Conservation (phyloP, 352 stramenopile genomes). For the Pilasporangium apinafurcum region DNA sequence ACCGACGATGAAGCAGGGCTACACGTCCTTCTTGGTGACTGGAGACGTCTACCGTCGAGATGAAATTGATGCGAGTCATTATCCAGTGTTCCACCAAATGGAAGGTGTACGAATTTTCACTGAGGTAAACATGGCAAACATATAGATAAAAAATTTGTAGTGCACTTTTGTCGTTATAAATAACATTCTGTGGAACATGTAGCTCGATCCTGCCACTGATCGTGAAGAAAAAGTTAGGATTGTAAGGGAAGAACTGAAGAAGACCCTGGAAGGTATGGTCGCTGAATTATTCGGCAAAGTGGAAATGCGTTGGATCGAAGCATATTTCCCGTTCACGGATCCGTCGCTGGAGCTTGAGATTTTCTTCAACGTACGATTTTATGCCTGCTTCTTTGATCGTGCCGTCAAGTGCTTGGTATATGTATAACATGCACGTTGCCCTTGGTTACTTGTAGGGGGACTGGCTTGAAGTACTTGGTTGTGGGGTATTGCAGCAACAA, state of each 20-base stretch:
- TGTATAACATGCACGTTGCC: neutral
- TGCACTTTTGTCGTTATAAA: too few relatives aligned
- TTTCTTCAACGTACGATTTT: constrained; percentile 83
- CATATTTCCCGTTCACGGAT: constrained; percentile 99
- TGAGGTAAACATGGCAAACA: constrained; percentile 31
- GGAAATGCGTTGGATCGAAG: constrained; percentile 97
- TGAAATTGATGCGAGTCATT: constrained; percentile 98
- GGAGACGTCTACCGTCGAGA: constrained; percentile 98
- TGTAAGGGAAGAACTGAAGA: constrained; percentile 94
- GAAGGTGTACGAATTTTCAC: constrained; percentile 96
- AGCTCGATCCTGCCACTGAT: constrained; percentile 39
- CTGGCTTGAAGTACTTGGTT: constrained; percentile 99
- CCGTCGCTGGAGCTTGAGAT: constrained; percentile 99
- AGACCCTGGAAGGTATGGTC: constrained; percentile 93
- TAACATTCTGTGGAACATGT: too few relatives aligned
- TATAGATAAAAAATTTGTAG: neutral
- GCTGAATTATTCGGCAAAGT: constrained; percentile 88
- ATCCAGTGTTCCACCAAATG: constrained; percentile 99
- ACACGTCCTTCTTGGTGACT: constrained; percentile 89
- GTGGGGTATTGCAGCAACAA: constrained; percentile 94
- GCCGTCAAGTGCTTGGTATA: too few relatives aligned
- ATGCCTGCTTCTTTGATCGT: neutral
- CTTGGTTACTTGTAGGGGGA: constrained; percentile 53
- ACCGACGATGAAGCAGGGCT: constrained; percentile 81
- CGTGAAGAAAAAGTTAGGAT: constrained; percentile 68